Conservation (phyloP, 352 stramenopile species). For the Phytopythium boreale region DNA sequence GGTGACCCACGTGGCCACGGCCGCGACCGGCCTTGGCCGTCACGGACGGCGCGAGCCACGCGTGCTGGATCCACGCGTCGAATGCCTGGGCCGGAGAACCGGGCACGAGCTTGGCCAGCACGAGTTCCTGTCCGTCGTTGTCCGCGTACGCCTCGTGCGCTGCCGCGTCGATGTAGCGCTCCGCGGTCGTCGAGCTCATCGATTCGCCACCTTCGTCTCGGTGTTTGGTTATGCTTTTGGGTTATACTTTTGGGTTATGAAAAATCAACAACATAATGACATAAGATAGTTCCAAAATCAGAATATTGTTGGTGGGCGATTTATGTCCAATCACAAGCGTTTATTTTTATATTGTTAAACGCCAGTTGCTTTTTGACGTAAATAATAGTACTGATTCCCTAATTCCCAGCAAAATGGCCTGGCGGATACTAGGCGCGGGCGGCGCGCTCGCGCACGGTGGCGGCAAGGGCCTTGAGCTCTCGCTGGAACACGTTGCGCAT, state of each 20-base stretch:
- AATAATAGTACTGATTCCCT: background rate
- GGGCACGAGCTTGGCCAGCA: conserved; percentile 37
- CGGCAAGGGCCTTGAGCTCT: conserved; percentile 19
- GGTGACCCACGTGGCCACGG: conserved; percentile 40
- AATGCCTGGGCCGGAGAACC: conserved; percentile 29
- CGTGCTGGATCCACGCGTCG: conserved; percentile 47
- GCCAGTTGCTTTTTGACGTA: background rate
- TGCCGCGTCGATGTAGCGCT: conserved; percentile 37
- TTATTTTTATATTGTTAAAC: conserved; percentile 1
- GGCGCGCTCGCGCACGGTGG: background rate
- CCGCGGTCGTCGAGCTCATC: background rate
- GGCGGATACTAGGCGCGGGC: background rate
- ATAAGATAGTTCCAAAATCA: no score
- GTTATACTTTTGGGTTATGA: no score
- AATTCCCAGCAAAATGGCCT: conserved; percentile 4
- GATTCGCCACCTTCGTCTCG: background rate
- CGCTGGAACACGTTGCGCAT: conserved; percentile 29
- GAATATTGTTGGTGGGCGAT: background rate
- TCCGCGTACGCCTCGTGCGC: conserved; percentile 44
- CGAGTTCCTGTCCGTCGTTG: conserved; percentile 47
- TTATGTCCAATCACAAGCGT: background rate
- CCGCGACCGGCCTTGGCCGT: conserved; percentile 33
- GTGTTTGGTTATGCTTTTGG: no score
- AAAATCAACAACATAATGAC: no score
- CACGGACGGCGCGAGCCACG: conserved; percentile 31